Evolutionary conservation across 225 moss, liverwort and hornwort genomes (phyloP).

Genomic region (Climacium dendroides): DNA sequence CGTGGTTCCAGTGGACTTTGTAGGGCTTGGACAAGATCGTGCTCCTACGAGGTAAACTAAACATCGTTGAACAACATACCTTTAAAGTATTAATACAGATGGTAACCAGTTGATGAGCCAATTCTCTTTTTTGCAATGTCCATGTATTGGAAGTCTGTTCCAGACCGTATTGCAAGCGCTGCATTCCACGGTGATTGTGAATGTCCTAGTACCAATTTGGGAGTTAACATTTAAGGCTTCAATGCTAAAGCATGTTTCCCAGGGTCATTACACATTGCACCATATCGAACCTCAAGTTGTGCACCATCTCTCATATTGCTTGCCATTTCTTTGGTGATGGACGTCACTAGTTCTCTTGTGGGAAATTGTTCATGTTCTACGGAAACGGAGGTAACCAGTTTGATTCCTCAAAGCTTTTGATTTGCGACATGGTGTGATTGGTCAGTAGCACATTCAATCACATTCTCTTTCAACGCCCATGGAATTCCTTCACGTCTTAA

Average conservation of each 20-base stretch:
- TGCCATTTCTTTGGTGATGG: neutral
- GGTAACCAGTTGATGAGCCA: no score
- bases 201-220: no score
- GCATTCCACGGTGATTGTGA: neutral
- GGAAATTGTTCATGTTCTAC: no score
- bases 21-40: neutral
- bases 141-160: neutral
- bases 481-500: neutral
- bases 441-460: neutral
- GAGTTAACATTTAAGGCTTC: neutral
- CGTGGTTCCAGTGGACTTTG: conserved; percentile 40
- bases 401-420: neutral
- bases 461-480: neutral
- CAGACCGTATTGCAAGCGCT: neutral
- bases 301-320: neutral
- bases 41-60: neutral
- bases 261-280: neutral
- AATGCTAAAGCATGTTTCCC: no score
- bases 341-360: no score
- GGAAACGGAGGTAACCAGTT: no score
- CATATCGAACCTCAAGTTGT: neutral
- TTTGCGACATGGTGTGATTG: neutral
- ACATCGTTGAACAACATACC: neutral
- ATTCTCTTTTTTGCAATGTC: neutral
- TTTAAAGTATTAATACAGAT: neutral